Evolutionary conservation across 352 stramenopile species (phyloP), one percentile per base, ranked within the genome.

Genomic region (Pythium scleroteichum): DNA sequence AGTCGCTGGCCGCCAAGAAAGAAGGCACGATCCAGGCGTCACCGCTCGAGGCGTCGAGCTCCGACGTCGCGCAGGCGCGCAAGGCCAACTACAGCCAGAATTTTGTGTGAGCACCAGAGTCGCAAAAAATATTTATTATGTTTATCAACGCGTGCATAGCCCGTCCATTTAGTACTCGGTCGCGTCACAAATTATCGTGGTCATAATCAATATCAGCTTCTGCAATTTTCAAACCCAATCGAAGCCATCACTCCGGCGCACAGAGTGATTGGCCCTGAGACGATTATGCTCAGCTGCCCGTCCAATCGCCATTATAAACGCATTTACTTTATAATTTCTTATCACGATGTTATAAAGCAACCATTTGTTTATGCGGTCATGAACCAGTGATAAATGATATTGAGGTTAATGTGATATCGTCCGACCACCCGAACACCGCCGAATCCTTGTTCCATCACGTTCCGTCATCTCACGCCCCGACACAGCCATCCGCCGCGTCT

Each of bases 1-100:
- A 26, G 0, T 14, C 41, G 12, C 3, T 60, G 17, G 53, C 53
- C 0, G 17, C 39, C 24, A 29, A 35, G 19, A 51, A 52, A 35
- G 38, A 44, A 23, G 1, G 4, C n/a, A 29, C 1, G 1, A 26
- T 19, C 1, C 4, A 12, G n/a, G 39, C 39, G 27, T 52, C 53
- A 50, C 39, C 2, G 38, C 29, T 7, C 13, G 17, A 33, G 22
- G 49, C 4, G 52, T 39, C 8, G 8, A 8, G 0, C 22, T 46
- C 1, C 20, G 38, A 27, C 39, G 53, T 9, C 53, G 26, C 13
- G 39, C 40, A 35, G 29, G 29, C 29, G 29, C 29, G 29, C 40
- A 52, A 60, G 29, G 53, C 50, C 6, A 60, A 60, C 20, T 60
- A 60, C 40, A 39, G 53, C 26, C 53, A 60, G 41, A 60, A 60